phyloP scores from a whole-genome alignment of 768 basidiomycete genomes.

The Termitomyces sp. region DNA sequence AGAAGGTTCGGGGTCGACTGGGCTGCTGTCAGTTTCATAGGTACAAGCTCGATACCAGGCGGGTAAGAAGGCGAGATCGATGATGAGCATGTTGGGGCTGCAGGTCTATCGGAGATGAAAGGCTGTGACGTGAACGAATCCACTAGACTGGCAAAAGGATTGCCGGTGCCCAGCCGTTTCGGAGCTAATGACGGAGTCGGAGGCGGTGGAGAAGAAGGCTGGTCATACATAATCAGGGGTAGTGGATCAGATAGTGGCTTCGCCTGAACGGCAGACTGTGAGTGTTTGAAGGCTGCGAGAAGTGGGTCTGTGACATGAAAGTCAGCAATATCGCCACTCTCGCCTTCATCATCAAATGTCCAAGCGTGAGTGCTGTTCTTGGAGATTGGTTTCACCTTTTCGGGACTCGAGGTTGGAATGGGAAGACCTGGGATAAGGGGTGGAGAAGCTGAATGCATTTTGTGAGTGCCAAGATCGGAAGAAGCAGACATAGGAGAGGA shows the following conservation, averaged over 20 bases:
- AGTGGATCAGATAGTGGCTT: background rate
- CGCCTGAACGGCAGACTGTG: background rate
- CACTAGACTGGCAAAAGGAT: slow-evolving; percentile 9
- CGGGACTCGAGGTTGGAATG: slow-evolving; percentile 12
- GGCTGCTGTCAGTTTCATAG: background rate
- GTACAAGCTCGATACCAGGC: slow-evolving; percentile 5
- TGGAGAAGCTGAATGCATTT: slow-evolving; percentile 7
- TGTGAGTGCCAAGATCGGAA: slow-evolving; percentile 20
- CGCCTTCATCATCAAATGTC: slow-evolving; percentile 15
- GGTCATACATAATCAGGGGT: slow-evolving; percentile 6
- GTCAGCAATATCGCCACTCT: slow-evolving; percentile 9
- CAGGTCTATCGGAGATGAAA: slow-evolving; percentile 1
- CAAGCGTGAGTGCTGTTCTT: slow-evolving; percentile 4
- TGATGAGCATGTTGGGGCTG: slow-evolving; percentile 4
- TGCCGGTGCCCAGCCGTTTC: slow-evolving; percentile 2
- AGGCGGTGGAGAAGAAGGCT: background rate
- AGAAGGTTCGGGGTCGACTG: background rate
- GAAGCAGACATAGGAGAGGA: slow-evolving; percentile 16
- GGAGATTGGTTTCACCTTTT: background rate
- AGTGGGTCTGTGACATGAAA: slow-evolving; percentile 3
- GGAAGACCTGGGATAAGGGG: slow-evolving; percentile 20
- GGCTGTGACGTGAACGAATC: slow-evolving; percentile 4
- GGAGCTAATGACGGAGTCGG: slow-evolving; percentile 1
- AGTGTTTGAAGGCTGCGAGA: slow-evolving; percentile 13
- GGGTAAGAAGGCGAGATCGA: slow-evolving; percentile 9